Evolutionary conservation across 1,284 basidiomycete genomes (phyloP).

Genomic region (Inonotus obliquus): DNA sequence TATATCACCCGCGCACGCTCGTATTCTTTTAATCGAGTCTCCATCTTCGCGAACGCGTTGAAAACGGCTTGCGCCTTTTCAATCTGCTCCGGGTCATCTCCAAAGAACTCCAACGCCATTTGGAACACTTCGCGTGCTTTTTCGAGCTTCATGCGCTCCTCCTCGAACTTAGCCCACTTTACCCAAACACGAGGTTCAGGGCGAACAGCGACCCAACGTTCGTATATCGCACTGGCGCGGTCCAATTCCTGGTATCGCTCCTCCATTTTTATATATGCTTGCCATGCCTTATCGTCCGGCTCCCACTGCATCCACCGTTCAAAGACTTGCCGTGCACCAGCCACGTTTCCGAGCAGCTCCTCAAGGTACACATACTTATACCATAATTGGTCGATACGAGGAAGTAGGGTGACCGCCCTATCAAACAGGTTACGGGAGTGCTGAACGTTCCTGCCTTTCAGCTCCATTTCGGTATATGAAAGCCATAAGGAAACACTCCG

Average conservation of each 20-base stretch:
- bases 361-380: slow-evolving; percentile 99
- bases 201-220: slow-evolving; percentile 89
- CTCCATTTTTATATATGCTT: slow-evolving; percentile 97
- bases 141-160: slow-evolving; percentile 82
- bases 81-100: slow-evolving; percentile 95
- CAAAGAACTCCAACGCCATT: slow-evolving; percentile 94
- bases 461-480: slow-evolving; percentile 96
- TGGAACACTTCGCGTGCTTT: slow-evolving; percentile 96
- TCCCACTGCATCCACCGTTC: slow-evolving; percentile 99
- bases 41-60: slow-evolving; percentile 97
- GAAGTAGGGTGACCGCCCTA: slow-evolving; percentile 92
- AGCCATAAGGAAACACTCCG: slow-evolving; percentile 90
- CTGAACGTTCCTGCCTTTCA: slow-evolving; percentile 95
- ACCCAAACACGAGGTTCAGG: slow-evolving; percentile 97
- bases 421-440: slow-evolving; percentile 97
- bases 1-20: slow-evolving; percentile 96
- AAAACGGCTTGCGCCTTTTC: slow-evolving; percentile 98
- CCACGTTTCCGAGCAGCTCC: slow-evolving; percentile 93
- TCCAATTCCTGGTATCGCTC: slow-evolving; percentile 90
- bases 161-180: slow-evolving; percentile 96
- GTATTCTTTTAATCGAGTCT: slow-evolving; percentile 92
- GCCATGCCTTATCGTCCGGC: slow-evolving; percentile 99
- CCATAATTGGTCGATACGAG: slow-evolving; percentile 93
- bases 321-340: slow-evolving; percentile 94
- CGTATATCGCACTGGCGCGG: slow-evolving; percentile 89